Percentiles rank a stretch among this genome's conserved stretches.
Conservation (phyloP, 768 basidiomycete species). For the Mycena alexandri region DNA sequence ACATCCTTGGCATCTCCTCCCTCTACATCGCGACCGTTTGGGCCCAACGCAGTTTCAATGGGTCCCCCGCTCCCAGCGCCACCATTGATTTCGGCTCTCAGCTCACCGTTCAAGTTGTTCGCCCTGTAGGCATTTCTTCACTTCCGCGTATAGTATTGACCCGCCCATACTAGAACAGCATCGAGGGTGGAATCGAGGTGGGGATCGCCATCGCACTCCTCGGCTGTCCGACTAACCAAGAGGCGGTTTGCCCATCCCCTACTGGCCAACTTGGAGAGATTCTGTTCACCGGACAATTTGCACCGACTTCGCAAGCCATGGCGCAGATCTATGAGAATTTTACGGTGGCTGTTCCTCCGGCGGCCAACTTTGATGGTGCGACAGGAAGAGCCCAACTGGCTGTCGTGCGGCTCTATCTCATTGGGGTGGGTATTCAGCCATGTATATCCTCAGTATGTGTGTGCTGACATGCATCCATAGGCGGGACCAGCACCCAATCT, state of each 20-base stretch:
- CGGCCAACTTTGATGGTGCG: neutral
- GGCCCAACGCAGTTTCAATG: slow-evolving; percentile 23
- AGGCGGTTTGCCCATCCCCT: slow-evolving; percentile 17
- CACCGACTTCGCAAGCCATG: slow-evolving; percentile 6
- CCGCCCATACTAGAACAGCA: slow-evolving; percentile 18
- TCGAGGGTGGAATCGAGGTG: slow-evolving; percentile 28
- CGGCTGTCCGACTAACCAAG: slow-evolving; percentile 15
- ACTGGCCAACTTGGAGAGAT: slow-evolving; percentile 9
- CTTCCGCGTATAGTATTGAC: neutral
- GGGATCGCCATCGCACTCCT: slow-evolving; percentile 31
- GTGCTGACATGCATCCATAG: neutral
- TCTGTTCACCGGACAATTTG: slow-evolving; percentile 21
- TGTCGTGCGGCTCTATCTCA: slow-evolving; percentile 26
- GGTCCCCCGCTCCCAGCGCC: slow-evolving; percentile 7
- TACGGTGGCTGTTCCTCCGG: slow-evolving; percentile 21
- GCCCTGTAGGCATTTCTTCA: slow-evolving; percentile 16
- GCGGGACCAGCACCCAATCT: slow-evolving; percentile 20
- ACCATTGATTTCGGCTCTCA: slow-evolving; percentile 8
- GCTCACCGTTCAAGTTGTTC: slow-evolving; percentile 26
- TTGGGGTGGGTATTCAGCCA: slow-evolving; percentile 11
- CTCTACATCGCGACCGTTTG: slow-evolving; percentile 21
- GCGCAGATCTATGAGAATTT: slow-evolving; percentile 31
- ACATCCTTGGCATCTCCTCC: slow-evolving; percentile 10
- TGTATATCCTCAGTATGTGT: too few relatives aligned
- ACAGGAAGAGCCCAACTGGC: slow-evolving; percentile 24